phyloP scores from a whole-genome alignment of 768 basidiomycete species.

The Clitopilus hobsonii region DNA sequence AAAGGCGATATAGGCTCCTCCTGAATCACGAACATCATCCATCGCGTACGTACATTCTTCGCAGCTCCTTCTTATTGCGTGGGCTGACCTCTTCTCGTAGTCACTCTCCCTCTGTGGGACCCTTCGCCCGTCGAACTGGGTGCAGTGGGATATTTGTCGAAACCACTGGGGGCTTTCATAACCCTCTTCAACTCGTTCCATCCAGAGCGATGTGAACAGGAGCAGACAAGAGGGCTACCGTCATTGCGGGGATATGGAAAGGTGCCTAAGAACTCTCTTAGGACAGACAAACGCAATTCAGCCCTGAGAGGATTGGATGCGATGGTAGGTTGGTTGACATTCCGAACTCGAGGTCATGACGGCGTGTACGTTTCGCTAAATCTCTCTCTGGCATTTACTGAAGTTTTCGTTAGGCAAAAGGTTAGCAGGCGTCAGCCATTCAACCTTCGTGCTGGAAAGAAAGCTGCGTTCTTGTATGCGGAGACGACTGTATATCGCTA shows the following conservation, averaged over 20 bases:
- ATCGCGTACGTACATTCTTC: constrained; percentile 41
- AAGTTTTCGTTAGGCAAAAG: constrained; percentile 27
- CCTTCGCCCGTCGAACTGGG: constrained; percentile 62
- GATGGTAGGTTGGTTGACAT: constrained; percentile 43
- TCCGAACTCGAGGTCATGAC: constrained; percentile 26
- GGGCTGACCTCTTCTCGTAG: constrained; percentile 21
- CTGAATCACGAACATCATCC: constrained; percentile 68
- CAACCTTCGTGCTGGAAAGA: constrained; percentile 46
- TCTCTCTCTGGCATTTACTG: background rate
- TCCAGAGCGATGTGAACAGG: constrained; percentile 41
- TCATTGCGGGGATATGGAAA: constrained; percentile 63
- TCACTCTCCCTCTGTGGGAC: constrained; percentile 67
- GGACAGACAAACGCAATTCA: constrained; percentile 54
- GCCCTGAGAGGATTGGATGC: constrained; percentile 56
- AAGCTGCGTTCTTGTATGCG: constrained; percentile 39
- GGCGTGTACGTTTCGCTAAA: background rate
- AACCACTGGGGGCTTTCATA: constrained; percentile 63
- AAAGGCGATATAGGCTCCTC: constrained; percentile 64
- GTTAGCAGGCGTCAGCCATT: constrained; percentile 52
- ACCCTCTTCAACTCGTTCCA: constrained; percentile 68
- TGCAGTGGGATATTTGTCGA: constrained; percentile 70
- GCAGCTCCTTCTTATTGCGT: background rate
- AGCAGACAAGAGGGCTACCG: constrained; percentile 41
- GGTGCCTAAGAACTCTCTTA: constrained; percentile 41
- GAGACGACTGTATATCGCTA: constrained; percentile 70